phyloP scores from a whole-genome alignment of 2,329 filamentous ascomycete species.

The Aspergillus sp. region DNA sequence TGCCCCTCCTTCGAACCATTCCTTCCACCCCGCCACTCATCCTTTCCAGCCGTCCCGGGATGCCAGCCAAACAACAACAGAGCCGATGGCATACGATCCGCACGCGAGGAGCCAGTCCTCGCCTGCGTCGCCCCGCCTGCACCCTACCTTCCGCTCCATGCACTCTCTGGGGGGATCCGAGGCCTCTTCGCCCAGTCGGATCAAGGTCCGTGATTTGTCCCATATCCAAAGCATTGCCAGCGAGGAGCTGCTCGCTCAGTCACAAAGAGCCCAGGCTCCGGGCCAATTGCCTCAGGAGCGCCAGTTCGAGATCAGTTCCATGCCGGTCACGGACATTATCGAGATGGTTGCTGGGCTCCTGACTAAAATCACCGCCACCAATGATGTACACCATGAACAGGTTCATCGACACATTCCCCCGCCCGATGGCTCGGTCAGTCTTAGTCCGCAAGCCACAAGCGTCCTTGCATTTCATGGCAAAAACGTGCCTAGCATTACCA shows the following conservation, averaged over 20 bases:
- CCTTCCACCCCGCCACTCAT: conserved; percentile 3
- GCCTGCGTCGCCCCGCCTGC: conserved; percentile 42
- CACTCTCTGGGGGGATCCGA: conserved; percentile 39
- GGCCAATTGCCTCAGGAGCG: conserved; percentile 48
- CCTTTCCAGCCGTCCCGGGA: conserved; percentile 15
- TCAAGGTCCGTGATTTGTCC: conserved; percentile 81
- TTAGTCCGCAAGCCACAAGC: conserved; percentile 61
- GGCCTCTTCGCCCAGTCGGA: conserved; percentile 51
- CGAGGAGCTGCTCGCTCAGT: conserved; percentile 64
- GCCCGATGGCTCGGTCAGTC: conserved; percentile 53
- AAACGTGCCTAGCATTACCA: conserved; percentile 95
- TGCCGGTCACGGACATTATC: conserved; percentile 96
- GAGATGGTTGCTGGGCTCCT: conserved; percentile 97
- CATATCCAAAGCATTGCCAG: conserved; percentile 87
- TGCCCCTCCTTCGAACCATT: conserved; percentile 4
- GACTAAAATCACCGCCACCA: conserved; percentile 95
- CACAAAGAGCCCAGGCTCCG: conserved; percentile 40
- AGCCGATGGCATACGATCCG: conserved; percentile 20
- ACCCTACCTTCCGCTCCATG: conserved; percentile 41
- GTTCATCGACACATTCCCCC: conserved; percentile 69
- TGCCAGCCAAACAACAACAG: conserved; percentile 21
- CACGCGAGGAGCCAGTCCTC: conserved; percentile 28
- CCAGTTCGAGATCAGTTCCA: conserved; percentile 90
- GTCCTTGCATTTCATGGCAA: conserved; percentile 97
- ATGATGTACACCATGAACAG: conserved; percentile 89